Conservation (phyloP, 441 rosid genomes). For the Breynia disticha region DNA sequence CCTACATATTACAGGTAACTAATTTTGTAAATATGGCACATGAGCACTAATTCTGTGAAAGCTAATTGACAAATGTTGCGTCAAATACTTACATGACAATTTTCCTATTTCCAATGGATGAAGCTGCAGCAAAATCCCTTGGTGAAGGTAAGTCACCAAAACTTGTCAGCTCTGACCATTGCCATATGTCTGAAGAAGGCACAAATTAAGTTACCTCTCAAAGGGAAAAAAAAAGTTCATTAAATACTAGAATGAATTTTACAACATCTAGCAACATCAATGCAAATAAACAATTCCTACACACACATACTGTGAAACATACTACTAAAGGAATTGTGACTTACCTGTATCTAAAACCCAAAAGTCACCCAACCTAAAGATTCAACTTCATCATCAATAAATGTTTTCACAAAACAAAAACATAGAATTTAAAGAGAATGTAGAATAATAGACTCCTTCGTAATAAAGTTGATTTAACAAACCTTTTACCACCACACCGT, state of each 20-base stretch:
- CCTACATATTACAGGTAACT: constrained; percentile 44
- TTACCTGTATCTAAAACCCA: constrained; percentile 98
- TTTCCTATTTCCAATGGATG: constrained; percentile 79
- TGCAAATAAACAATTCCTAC: background rate
- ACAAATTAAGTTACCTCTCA: constrained; percentile 10
- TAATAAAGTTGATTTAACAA: background rate
- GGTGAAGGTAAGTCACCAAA: constrained; percentile 94
- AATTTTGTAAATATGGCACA: constrained; percentile 8
- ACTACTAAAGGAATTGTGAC: constrained; percentile 4
- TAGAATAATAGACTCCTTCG: too few species aligned
- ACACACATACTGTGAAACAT: background rate
- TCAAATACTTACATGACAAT: constrained; percentile 64
- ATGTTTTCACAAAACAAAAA: constrained; percentile 2
- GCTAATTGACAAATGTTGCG: constrained; percentile 11
- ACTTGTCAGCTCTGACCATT: constrained; percentile 93
- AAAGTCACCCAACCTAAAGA: constrained; percentile 86
- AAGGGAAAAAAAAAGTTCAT: background rate
- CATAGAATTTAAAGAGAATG: background rate
- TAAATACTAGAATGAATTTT: background rate
- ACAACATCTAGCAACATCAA: background rate
- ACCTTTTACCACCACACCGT: constrained; percentile 72
- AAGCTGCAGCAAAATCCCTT: constrained; percentile 87
- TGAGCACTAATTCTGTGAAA: constrained; percentile 5
- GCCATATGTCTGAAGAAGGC: constrained; percentile 81
- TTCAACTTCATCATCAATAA: constrained; percentile 12